Evolutionary conservation across 23 red algal genomes (phyloP).

Genomic region (Rhodosorus marinus): DNA sequence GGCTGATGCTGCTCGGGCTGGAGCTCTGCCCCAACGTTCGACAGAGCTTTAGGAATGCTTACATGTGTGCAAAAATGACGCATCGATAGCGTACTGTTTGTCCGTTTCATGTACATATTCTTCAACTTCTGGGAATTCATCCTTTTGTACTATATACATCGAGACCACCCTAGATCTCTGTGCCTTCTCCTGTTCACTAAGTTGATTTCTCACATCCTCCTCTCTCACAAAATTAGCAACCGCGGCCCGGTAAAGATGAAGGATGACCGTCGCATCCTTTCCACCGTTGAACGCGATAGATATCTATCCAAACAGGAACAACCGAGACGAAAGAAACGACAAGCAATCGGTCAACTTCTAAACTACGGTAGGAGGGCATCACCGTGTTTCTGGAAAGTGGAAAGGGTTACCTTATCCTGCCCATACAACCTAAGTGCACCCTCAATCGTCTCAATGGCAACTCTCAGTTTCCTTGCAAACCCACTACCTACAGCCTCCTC

Average conservation of each 20-base stretch:
- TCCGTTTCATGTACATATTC: constrained; percentile 34
- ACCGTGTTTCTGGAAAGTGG: no score
- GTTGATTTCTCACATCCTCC: background rate
- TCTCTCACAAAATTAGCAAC: constrained; percentile 11
- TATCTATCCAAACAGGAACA: no score
- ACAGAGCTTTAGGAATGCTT: no score
- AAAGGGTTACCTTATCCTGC: constrained; percentile 5
- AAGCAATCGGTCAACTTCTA: no score
- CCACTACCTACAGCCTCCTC: background rate
- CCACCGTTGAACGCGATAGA: constrained; percentile 85
- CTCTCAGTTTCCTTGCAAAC: constrained; percentile 7
- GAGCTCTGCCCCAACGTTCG: no score
- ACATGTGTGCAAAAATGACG: constrained; percentile 10
- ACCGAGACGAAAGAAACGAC: no score
- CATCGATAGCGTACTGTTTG: constrained; percentile 16
- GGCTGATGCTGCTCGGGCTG: no score
- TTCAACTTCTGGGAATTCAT: constrained; percentile 53
- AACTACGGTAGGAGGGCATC: no score
- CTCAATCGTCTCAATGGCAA: constrained; percentile 1
- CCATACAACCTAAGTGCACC: constrained; percentile 8
- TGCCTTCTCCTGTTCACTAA: background rate
- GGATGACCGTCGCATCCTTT: constrained; percentile 89
- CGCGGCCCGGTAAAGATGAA: constrained; percentile 64
- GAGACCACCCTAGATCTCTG: constrained; percentile 8
- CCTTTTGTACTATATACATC: constrained; percentile 34